Percentiles rank a stretch among this genome's conserved stretches.
Evolutionary conservation across 2,329 filamentous ascomycete genomes (phyloP).

Genomic region (Cladosporium sp.): DNA sequence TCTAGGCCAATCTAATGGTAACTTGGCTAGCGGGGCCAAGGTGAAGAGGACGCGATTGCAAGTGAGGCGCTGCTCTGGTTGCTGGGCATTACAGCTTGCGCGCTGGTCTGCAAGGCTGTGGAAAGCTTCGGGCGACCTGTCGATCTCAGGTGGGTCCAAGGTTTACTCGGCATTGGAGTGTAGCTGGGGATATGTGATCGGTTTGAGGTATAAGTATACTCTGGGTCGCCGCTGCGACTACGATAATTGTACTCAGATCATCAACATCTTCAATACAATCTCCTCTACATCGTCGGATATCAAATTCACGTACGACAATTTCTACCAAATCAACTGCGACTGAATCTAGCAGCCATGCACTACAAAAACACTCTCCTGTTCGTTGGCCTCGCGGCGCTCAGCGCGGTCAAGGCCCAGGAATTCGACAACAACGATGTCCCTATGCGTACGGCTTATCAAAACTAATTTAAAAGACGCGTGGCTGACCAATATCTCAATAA

Average conservation of each 20-base stretch:
- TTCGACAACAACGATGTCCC: conserved; percentile 29
- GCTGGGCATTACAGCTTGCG: background rate
- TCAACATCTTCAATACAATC: background rate
- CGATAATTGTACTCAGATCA: background rate
- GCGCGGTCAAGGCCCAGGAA: conserved; percentile 22
- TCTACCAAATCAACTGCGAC: background rate
- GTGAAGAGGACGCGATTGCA: conserved; percentile 3
- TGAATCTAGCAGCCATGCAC: background rate
- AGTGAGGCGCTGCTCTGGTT: conserved; percentile 8
- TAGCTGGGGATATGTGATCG: too few species aligned
- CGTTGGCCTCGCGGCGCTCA: conserved; percentile 9
- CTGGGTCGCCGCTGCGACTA: background rate
- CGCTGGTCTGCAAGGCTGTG: background rate
- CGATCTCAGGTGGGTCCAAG: conserved; percentile 2
- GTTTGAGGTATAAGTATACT: background rate
- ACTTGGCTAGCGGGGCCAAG: background rate
- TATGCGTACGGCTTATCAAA: background rate
- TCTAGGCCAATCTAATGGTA: background rate
- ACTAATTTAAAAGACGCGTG: too few species aligned
- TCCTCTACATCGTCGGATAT: background rate
- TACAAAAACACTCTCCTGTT: conserved; percentile 7
- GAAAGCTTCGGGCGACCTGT: background rate
- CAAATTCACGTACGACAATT: background rate
- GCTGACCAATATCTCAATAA: too few species aligned
- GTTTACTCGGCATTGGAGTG: background rate